phyloP scores from a whole-genome alignment of 177 flowering plant species.

The Telopea speciosissima region DNA sequence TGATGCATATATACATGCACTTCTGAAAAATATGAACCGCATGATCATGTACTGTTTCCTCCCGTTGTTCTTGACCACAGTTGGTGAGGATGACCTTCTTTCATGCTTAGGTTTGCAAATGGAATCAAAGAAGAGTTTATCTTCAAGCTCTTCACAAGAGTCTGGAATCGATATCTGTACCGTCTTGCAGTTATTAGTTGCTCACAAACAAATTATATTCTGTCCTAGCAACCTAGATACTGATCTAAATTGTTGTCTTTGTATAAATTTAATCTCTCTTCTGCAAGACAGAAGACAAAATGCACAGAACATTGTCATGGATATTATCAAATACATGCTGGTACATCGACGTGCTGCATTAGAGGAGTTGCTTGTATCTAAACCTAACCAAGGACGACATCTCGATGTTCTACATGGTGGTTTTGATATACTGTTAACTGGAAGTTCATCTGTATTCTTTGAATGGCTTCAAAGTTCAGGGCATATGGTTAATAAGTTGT shows the following conservation, averaged over 20 bases:
- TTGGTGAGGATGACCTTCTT: constrained; percentile 87
- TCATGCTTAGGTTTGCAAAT: constrained; percentile 59
- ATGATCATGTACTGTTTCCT: constrained; percentile 89
- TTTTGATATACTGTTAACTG: constrained; percentile 81
- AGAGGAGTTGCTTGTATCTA: constrained; percentile 89
- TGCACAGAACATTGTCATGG: constrained; percentile 65
- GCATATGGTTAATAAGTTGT: constrained; percentile 57
- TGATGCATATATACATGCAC: constrained; percentile 76
- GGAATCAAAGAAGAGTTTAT: constrained; percentile 45
- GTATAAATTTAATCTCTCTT: constrained; percentile 80
- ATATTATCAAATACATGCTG: constrained; percentile 69
- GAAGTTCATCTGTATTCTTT: constrained; percentile 53
- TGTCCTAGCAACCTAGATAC: constrained; percentile 91
- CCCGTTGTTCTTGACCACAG: constrained; percentile 68
- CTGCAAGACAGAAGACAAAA: constrained; percentile 58
- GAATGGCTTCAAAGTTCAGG: constrained; percentile 82
- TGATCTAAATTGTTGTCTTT: constrained; percentile 87
- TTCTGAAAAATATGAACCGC: constrained; percentile 87
- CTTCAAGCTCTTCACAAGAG: constrained; percentile 32
- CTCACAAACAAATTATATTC: constrained; percentile 75
- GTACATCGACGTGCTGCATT: constrained; percentile 86
- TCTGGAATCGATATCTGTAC: constrained; percentile 63
- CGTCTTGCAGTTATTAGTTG: constrained; percentile 78
- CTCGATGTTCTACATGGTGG: constrained; percentile 93
- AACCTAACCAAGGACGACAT: constrained; percentile 73